These are phyloP conservation scores for Phoenix dactylifera DNA, from an alignment of 176 grass and related monocot genomes.

Conservation along the genomic window DNA sequence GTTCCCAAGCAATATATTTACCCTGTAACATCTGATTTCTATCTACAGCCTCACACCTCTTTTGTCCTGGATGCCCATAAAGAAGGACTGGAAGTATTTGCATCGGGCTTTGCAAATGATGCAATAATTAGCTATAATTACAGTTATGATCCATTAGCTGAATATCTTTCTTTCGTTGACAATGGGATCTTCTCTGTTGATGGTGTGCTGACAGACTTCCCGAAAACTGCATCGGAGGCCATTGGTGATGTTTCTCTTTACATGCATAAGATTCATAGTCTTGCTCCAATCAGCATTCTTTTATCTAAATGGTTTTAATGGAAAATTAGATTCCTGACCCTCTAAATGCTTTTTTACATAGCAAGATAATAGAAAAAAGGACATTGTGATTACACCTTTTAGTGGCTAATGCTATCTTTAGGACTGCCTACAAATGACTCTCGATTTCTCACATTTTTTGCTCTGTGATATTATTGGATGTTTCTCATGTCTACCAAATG, in stretches of 20 bases:
- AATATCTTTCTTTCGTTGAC: slow-evolving; percentile 44
- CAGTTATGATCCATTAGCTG: slow-evolving; percentile 80
- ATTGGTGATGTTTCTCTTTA: slow-evolving; percentile 40
- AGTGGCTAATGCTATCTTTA: no score
- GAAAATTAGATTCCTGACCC: neutral
- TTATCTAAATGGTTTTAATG: neutral
- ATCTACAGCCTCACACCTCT: slow-evolving; percentile 16
- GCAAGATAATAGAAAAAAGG: no score
- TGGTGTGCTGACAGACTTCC: slow-evolving; percentile 64
- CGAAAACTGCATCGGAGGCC: slow-evolving; percentile 61
- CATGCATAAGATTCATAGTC: slow-evolving; percentile 4
- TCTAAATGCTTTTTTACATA: no score
- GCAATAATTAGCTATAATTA: slow-evolving; percentile 66
- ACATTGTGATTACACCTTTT: no score
- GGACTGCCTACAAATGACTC: no score
- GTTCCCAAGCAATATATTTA: slow-evolving; percentile 80
- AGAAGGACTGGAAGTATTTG: slow-evolving; percentile 67
- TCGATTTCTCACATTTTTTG: no score
- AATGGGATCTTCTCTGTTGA: slow-evolving; percentile 58
- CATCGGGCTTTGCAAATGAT: slow-evolving; percentile 84
- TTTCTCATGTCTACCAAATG: no score
- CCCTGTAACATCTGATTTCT: slow-evolving; percentile 48
- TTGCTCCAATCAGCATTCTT: slow-evolving; percentile 2
- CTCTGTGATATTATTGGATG: no score
- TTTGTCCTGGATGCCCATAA: slow-evolving; percentile 51